These are phyloP conservation scores for Cornus florida DNA, from an alignment of 148 eudicot genomes.

Conservation along the genomic window DNA sequence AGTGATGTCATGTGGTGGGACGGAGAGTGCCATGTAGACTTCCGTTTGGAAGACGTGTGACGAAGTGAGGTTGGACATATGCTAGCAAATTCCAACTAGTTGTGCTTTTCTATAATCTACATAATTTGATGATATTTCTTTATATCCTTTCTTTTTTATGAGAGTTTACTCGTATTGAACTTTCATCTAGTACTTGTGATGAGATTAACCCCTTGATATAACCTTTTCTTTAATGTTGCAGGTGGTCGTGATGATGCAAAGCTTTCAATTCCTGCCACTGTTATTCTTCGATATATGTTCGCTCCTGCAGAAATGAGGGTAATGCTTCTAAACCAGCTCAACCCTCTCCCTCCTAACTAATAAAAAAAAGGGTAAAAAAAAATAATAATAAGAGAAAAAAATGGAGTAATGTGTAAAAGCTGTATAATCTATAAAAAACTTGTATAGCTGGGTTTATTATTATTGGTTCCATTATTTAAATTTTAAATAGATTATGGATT, in stretches of 20 bases:
- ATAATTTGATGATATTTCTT: background rate
- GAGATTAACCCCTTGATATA: background rate
- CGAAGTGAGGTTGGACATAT: too few species aligned
- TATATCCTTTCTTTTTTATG: background rate
- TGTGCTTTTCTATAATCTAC: background rate
- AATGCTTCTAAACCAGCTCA: constrained; percentile 12
- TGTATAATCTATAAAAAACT: background rate
- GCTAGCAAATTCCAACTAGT: background rate
- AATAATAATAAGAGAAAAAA: background rate
- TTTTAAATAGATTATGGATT: background rate
- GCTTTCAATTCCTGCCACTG: constrained; percentile 76
- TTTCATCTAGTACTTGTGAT: background rate
- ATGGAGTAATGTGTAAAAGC: background rate
- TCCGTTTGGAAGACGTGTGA: too few species aligned
- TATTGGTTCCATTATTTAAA: background rate
- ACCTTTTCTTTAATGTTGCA: constrained; percentile 25
- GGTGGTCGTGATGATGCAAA: constrained; percentile 96
- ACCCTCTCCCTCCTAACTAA: background rate
- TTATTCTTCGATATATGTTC: constrained; percentile 87
- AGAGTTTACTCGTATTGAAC: background rate
- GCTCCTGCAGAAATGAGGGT: constrained; percentile 89
- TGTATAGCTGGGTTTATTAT: background rate
- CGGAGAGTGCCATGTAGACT: too few species aligned
- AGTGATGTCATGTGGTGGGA: too few species aligned
- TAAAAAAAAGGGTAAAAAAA: background rate